These are phyloP conservation scores for Tylopilus subfusipes DNA, from an alignment of 768 basidiomycete genomes.

Conservation along the genomic window DNA sequence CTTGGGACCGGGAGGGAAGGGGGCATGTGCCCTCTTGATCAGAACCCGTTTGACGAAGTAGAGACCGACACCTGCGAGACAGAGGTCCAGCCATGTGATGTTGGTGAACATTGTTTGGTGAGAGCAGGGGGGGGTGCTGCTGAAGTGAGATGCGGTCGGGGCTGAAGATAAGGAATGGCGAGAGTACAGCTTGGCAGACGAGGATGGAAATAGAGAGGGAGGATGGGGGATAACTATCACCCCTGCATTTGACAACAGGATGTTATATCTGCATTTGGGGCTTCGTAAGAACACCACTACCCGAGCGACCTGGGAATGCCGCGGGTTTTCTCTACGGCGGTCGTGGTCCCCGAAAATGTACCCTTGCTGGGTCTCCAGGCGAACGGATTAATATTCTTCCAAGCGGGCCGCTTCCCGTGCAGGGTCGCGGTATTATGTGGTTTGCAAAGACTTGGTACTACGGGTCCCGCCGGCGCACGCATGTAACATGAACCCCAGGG, in stretches of 20 bases:
- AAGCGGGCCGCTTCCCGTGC: not conserved
- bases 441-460: not conserved
- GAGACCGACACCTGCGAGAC: constrained; percentile 29
- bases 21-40: constrained; percentile 19
- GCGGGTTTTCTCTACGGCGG: constrained; percentile 15
- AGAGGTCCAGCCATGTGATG: constrained; percentile 32
- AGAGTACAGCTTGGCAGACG: not conserved
- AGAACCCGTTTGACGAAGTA: constrained; percentile 27
- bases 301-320: constrained; percentile 23
- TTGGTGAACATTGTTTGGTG: constrained; percentile 21
- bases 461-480: no score
- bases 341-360: constrained; percentile 1
- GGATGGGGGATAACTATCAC: not conserved
- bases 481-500: not conserved
- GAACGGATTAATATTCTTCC: constrained; percentile 6
- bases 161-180: constrained; percentile 16
- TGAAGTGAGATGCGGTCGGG: not conserved
- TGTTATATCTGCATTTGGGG: constrained; percentile 23
- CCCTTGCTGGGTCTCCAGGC: not conserved
- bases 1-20: constrained; percentile 46
- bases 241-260: not conserved
- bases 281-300: constrained; percentile 6
- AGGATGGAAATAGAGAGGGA: constrained; percentile 1
- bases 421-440: not conserved
- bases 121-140: not conserved